phyloP scores from a whole-genome alignment of 2,329 filamentous ascomycete genomes.

The Botrytis tulipae region DNA sequence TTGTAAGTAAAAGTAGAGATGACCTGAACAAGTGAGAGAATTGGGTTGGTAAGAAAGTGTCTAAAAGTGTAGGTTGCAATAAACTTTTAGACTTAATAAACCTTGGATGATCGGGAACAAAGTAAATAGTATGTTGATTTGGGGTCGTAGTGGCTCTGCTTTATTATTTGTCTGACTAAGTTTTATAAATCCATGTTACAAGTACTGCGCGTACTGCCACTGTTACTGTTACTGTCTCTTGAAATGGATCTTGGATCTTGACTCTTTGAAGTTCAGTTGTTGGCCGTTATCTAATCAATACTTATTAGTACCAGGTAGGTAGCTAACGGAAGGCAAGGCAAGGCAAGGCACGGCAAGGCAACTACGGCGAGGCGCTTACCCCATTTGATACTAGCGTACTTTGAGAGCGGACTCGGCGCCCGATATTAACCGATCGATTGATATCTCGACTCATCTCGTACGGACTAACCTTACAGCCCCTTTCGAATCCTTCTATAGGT shows the following conservation, averaged over 20 bases:
- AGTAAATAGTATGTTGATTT: background rate
- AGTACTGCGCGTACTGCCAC: background rate
- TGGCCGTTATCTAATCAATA: background rate
- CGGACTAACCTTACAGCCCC: background rate
- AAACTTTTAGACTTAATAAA: slow-evolving; percentile 1
- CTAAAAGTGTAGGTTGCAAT: background rate
- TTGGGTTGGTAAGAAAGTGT: background rate
- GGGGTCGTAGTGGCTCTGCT: background rate
- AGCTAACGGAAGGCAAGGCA: background rate
- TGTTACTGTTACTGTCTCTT: background rate
- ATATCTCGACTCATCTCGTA: background rate
- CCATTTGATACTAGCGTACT: background rate
- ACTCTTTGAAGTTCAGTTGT: background rate
- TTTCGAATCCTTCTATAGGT: background rate
- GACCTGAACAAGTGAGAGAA: background rate
- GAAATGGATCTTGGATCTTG: background rate
- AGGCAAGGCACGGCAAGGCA: background rate
- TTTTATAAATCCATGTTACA: background rate
- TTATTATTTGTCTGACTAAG: slow-evolving; percentile 3
- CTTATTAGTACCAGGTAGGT: too few species aligned
- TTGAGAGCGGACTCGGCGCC: background rate
- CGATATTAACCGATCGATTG: background rate
- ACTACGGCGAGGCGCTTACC: background rate
- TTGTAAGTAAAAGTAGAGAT: background rate
- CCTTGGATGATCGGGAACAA: background rate